These are phyloP conservation scores for Pseudopyrenochaeta lycopersici DNA, from an alignment of 2,329 filamentous ascomycete genomes.

Conservation along the genomic window DNA sequence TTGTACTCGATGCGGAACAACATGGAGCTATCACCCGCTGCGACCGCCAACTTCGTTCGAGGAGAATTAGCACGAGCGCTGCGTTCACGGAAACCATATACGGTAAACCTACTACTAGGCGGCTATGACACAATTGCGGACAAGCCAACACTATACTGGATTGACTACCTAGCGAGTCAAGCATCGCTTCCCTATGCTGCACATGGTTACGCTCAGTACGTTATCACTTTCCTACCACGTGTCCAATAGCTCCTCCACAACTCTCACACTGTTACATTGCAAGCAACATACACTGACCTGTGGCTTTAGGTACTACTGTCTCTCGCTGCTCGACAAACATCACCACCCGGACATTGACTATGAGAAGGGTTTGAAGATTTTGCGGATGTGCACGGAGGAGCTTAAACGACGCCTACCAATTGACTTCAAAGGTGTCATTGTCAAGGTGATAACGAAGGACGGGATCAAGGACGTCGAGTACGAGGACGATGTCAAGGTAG, in stretches of 20 bases:
- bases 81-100: conserved; percentile 92
- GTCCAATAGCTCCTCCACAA: not conserved
- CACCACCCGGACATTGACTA: conserved; percentile 93
- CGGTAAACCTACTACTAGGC: conserved; percentile 93
- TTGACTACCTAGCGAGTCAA: conserved; percentile 92
- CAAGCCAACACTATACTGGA: conserved; percentile 94
- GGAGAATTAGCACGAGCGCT: conserved; percentile 91
- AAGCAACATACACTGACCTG: conserved; percentile 4
- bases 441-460: conserved; percentile 95
- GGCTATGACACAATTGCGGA: conserved; percentile 91
- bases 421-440: conserved; percentile 95
- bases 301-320: conserved; percentile 83
- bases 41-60: conserved; percentile 91
- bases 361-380: conserved; percentile 88
- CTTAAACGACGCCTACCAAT: conserved; percentile 95
- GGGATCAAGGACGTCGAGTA: conserved; percentile 87
- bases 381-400: conserved; percentile 96
- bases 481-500: conserved; percentile 79
- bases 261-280: not conserved
- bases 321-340: conserved; percentile 97
- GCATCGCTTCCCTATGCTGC: conserved; percentile 93
- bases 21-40: conserved; percentile 87
- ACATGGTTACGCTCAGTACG: conserved; percentile 96
- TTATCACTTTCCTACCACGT: conserved; percentile 15
- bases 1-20: conserved; percentile 99